Conservation (phyloP, 305 asterid genomes). For the Fraxinus sp. region DNA sequence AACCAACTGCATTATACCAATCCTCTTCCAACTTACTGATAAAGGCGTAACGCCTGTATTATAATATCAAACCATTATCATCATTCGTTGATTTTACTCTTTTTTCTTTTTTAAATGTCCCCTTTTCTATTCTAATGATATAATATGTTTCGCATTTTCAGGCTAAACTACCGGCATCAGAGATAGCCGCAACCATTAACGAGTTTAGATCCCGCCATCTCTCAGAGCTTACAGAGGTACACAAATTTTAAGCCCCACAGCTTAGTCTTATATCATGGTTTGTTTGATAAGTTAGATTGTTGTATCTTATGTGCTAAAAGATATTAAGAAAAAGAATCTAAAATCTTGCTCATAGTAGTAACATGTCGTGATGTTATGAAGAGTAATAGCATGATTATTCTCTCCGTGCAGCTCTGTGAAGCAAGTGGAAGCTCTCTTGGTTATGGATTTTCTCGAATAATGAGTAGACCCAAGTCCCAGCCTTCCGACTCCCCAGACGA, state of each 20-base stretch:
- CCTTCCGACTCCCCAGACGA: slow-evolving; percentile 63
- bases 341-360: neutral
- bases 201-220: slow-evolving; percentile 97
- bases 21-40: neutral
- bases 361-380: neutral
- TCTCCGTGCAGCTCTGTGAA: slow-evolving; percentile 66
- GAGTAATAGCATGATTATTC: neutral
- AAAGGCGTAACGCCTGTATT: neutral
- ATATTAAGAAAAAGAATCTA: neutral
- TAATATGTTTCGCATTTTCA: slow-evolving; percentile 22
- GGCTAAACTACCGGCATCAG: slow-evolving; percentile 90
- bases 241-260: slow-evolving; percentile 10
- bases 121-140: neutral
- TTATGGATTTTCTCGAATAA: slow-evolving; percentile 67
- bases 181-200: slow-evolving; percentile 90
- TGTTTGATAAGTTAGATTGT: neutral
- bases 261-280: neutral
- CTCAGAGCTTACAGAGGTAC: slow-evolving; percentile 98
- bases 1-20: neutral
- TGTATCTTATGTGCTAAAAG: neutral
- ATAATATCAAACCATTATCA: neutral
- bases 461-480: slow-evolving; percentile 60
- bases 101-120: neutral
- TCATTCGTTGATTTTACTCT: neutral
- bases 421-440: slow-evolving; percentile 91